Conservation (phyloP, 192 early-diverging fungal genomes). For the Haplosporangium gracile region DNA sequence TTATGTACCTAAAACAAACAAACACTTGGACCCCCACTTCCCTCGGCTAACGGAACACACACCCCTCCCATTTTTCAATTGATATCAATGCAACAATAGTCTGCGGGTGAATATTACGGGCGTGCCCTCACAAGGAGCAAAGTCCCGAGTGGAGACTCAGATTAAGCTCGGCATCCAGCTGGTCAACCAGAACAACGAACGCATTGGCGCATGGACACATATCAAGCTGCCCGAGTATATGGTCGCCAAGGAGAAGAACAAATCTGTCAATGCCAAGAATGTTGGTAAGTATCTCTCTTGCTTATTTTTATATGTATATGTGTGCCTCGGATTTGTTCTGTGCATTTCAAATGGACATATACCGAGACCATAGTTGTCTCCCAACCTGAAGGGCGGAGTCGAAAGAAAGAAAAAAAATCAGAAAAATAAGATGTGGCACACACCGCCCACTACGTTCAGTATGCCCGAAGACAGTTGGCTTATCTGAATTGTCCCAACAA, state of each 20-base stretch:
- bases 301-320: not conserved
- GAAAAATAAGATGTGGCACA: not conserved
- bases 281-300: conserved; percentile 23
- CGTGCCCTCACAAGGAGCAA: conserved; percentile 71
- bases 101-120: conserved; percentile 59
- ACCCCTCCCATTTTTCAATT: not conserved
- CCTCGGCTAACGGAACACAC: conserved; percentile 4
- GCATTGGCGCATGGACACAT: conserved; percentile 84
- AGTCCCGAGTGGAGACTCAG: conserved; percentile 95
- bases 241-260: conserved; percentile 83
- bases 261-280: conserved; percentile 57
- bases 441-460: not conserved
- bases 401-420: not conserved
- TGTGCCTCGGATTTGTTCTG: not conserved
- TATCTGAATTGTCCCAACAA: not conserved
- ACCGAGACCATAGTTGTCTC: not conserved
- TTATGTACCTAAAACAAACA: conserved; percentile 19
- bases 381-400: not conserved
- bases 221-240: conserved; percentile 86
- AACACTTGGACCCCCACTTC: not conserved
- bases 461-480: not conserved
- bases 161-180: conserved; percentile 93
- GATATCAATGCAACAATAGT: not conserved
- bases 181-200: conserved; percentile 75
- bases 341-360: not conserved